Evolutionary conservation across 495 filamentous ascomycete species (phyloP), one percentile per base, ranked within the genome.

Genomic region (Penicillium samsonianum): DNA sequence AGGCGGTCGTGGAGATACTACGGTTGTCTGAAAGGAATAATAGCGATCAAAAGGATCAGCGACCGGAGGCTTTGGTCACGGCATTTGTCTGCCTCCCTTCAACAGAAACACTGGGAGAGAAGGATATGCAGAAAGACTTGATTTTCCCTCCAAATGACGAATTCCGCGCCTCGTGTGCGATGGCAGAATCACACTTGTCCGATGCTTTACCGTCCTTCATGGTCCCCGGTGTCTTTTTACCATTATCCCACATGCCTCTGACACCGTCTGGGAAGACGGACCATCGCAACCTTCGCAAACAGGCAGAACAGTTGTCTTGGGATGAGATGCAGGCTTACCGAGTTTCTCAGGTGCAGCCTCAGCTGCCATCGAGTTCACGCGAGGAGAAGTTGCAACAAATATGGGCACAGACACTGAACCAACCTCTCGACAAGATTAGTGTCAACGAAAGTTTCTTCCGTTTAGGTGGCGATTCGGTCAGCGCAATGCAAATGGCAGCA

Each of bases 51-150:
- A 26, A 42, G 7, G 17, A 42, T 49, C 28, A 33, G 4, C 47
- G 49, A 20, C 49, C 31, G 8, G 50, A 53, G 20, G 37, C 50
- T 30, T n/a, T 53, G 4, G 16, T 53, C 1, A 20, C 33, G 3
- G 50, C 50, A 2, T 53, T 53, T n/a, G 30, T 53, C 5, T 53
- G 37, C 12, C 20, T 53, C 37, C 37, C 26, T 85, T 82, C 82
- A 71, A 26, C 25, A 26, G 25, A 26, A 26, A 26, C 25, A 26
- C 25, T 7, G 25, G 4, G 25, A 26, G 25, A 26, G 25, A 26
- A 26, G 25, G 25, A 26, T 26, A 26, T 26, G 25, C 25, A 26
- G 25, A 26, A 26, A 26, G 25, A 7, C 25, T 26, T 31, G 20
- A 12, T 33, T 14, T 14, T 33, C 4, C 30, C 30, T 33, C 30